Conservation (phyloP, 352 stramenopile species). For the Pythium aristosporum region DNA sequence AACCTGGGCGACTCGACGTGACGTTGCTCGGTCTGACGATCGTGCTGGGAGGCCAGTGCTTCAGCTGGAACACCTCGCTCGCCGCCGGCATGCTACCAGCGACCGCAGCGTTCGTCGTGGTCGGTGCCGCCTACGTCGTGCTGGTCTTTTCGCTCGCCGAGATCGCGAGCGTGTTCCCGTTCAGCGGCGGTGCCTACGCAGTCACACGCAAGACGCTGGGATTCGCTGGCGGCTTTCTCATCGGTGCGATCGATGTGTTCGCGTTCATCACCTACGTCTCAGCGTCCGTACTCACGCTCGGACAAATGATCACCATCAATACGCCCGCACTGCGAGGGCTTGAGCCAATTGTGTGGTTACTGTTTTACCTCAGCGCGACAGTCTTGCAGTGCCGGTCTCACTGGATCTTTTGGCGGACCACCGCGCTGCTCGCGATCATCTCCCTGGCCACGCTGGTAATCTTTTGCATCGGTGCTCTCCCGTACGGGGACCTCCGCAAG, state of each 20-base stretch:
- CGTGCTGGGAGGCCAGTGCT: slow-evolving; percentile 32
- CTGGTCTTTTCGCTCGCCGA: slow-evolving; percentile 29
- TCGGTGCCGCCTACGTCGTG: slow-evolving; percentile 27
- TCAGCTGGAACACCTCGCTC: slow-evolving; percentile 34
- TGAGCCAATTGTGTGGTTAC: slow-evolving; percentile 20
- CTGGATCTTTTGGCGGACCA: slow-evolving; percentile 26
- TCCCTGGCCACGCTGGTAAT: slow-evolving; percentile 24
- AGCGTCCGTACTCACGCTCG: slow-evolving; percentile 25
- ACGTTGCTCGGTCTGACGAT: slow-evolving; percentile 31
- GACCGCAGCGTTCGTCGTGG: slow-evolving; percentile 12
- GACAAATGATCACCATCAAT: slow-evolving; percentile 22
- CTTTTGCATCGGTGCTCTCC: slow-evolving; percentile 25
- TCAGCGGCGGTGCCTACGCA: slow-evolving; percentile 31
- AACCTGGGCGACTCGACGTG: slow-evolving; percentile 21
- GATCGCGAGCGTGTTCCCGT: slow-evolving; percentile 27
- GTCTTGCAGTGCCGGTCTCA: slow-evolving; percentile 13
- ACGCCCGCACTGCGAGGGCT: not conserved
- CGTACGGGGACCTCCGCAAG: slow-evolving; percentile 1
- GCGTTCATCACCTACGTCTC: slow-evolving; percentile 34
- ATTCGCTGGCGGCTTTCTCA: slow-evolving; percentile 27
- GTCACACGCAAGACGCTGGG: slow-evolving; percentile 28
- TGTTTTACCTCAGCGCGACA: slow-evolving; percentile 8
- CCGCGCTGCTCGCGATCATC: slow-evolving; percentile 8
- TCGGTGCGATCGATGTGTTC: slow-evolving; percentile 26
- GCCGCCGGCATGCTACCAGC: slow-evolving; percentile 20